These are phyloP conservation scores for Phycomyces nitens DNA, from an alignment of 192 early-diverging fungal genomes.

Conservation along the genomic window DNA sequence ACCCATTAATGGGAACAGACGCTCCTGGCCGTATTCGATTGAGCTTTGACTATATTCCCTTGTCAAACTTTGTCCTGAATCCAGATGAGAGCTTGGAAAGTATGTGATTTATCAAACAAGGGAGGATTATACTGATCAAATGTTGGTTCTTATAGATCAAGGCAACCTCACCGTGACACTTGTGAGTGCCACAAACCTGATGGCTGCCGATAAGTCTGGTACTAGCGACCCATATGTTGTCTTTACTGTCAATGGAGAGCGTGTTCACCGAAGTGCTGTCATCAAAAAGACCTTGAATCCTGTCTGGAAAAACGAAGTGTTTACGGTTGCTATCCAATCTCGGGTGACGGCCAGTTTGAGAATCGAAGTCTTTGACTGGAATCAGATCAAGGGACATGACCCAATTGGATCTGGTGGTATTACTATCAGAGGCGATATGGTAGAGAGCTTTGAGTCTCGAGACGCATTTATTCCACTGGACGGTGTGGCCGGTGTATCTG, in stretches of 20 bases:
- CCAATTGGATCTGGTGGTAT: constrained; percentile 41
- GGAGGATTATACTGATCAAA: not conserved
- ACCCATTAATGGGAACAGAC: constrained; percentile 11
- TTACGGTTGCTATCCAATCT: constrained; percentile 23
- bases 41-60: constrained; percentile 20
- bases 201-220: constrained; percentile 40
- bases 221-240: constrained; percentile 65
- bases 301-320: constrained; percentile 30
- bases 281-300: constrained; percentile 64
- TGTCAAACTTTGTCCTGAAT: constrained; percentile 18
- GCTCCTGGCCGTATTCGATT: constrained; percentile 13
- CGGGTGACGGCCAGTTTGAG: constrained; percentile 34
- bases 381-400: constrained; percentile 50
- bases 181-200: constrained; percentile 23
- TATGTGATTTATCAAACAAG: constrained; percentile 20
- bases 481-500: constrained; percentile 22
- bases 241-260: constrained; percentile 55
- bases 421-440: constrained; percentile 17
- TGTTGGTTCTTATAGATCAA: constrained; percentile 22
- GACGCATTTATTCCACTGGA: constrained; percentile 38
- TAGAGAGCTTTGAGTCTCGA: constrained; percentile 37
- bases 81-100: constrained; percentile 36
- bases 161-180: constrained; percentile 29
- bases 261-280: constrained; percentile 54
- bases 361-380: constrained; percentile 66